Evolutionary conservation across 805 yeast genomes (phyloP).

Genomic region (Yarrowia bubula): DNA sequence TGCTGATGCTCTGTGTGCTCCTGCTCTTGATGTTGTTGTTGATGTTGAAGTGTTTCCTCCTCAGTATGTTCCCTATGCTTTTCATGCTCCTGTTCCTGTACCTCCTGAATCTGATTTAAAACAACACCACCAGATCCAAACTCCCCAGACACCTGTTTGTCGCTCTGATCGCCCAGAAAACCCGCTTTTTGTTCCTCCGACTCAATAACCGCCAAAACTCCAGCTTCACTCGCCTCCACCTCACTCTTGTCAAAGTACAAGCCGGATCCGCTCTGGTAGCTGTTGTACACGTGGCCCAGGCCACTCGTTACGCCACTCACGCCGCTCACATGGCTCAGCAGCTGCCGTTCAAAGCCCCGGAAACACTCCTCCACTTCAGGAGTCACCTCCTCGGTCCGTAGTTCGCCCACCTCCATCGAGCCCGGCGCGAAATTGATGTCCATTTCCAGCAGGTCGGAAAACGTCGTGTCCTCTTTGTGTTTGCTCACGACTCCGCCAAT

Average conservation of each 20-base stretch:
- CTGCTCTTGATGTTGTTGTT: too few species aligned
- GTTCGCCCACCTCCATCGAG: constrained; percentile 9
- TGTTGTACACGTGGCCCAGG: background rate
- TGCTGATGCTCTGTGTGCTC: too few species aligned
- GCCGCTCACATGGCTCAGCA: constrained; percentile 1
- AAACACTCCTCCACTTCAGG: constrained; percentile 20
- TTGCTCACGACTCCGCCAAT: background rate
- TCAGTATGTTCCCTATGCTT: too few species aligned
- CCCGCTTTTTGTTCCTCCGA: background rate
- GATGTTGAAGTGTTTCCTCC: too few species aligned
- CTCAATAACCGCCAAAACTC: background rate
- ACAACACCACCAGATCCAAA: too few species aligned
- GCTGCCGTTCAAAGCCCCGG: constrained; percentile 10
- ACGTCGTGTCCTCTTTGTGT: background rate
- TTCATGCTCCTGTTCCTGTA: too few species aligned
- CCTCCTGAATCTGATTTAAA: too few species aligned
- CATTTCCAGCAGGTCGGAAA: constrained; percentile 11
- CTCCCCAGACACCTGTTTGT: too few species aligned
- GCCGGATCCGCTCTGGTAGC: too few species aligned
- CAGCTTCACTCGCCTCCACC: background rate
- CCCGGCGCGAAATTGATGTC: constrained; percentile 4
- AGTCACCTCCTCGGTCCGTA: constrained; percentile 13
- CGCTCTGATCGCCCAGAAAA: too few species aligned
- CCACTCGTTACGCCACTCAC: background rate
- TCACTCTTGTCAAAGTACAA: background rate